Evolutionary conservation across 768 basidiomycete genomes (phyloP).

Genomic region (Rubroboletus pulcherrimus): DNA sequence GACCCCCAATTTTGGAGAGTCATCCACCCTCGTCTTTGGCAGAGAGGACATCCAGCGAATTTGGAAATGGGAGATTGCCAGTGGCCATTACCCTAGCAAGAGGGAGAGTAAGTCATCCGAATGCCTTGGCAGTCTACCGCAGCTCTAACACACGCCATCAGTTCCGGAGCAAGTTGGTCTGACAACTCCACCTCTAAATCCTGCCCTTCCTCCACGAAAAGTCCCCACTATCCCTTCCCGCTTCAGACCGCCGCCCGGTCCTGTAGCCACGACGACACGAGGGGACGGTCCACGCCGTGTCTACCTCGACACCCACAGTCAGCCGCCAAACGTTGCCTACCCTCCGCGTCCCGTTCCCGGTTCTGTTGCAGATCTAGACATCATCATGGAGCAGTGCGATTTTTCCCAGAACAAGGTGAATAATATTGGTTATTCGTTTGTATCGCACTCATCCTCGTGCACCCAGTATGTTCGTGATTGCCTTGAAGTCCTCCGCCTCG

Average conservation of each 20-base stretch:
- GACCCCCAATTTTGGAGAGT: slow-evolving; percentile 56
- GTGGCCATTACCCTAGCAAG: slow-evolving; percentile 91
- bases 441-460: slow-evolving; percentile 9
- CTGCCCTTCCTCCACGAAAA: slow-evolving; percentile 62
- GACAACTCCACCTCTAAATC: slow-evolving; percentile 57
- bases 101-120: slow-evolving; percentile 55
- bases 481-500: slow-evolving; percentile 88
- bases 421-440: background rate
- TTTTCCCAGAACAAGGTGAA: slow-evolving; percentile 74
- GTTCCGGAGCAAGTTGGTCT: slow-evolving; percentile 71
- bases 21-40: slow-evolving; percentile 69
- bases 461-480: slow-evolving; percentile 94
- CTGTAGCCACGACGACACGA: slow-evolving; percentile 52
- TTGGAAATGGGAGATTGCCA: slow-evolving; percentile 93
- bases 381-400: slow-evolving; percentile 89
- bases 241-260: slow-evolving; percentile 43
- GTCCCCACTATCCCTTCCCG: slow-evolving; percentile 44
- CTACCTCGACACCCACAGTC: slow-evolving; percentile 68
- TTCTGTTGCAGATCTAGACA: slow-evolving; percentile 84
- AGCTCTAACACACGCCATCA: slow-evolving; percentile 26
- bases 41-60: slow-evolving; percentile 82
- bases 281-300: slow-evolving; percentile 76
- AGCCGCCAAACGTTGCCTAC: slow-evolving; percentile 66
- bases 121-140: background rate
- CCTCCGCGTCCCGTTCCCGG: slow-evolving; percentile 85